Base-by-base conservation (phyloP, 2,329 filamentous ascomycete species). In the Apiospora malaysiana region DNA sequence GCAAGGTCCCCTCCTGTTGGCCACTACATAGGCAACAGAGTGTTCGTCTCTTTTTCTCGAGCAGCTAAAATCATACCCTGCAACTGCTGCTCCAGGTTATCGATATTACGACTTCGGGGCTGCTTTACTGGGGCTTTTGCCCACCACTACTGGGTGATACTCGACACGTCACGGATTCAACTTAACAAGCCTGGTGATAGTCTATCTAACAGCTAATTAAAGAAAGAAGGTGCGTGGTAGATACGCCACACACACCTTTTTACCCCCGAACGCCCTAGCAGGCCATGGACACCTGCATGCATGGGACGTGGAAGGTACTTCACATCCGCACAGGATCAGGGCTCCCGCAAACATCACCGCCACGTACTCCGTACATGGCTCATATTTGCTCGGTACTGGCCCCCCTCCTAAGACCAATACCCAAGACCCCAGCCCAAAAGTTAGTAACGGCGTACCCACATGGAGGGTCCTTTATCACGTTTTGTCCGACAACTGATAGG, bases 71-170 rank as follows among this genome's bases (percentile, higher is more conserved):
- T 40, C 56, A 40, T 63, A 63, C 56, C 56, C 56, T 63, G 56
- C 32, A 40, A 32, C 56, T 63, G 56, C 32, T 63, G 56, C 56
- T 63, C 56, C 56, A 40, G 56, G 56, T 63, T 23, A 63, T 63
- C 27, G 18, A 63, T 37, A 63, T 63, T 63, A 63, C 56, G 56
- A 63, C 32, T 63, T 63, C 27, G 56, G 56, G 21, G 56, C 18
- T 37, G 56, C 56, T 37, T 63, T 63, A 40, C 32, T 63, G 56
- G 32, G 56, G 8, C 21, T 40, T 40, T 63, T 63, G 56, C 32
- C 56, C 32, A 63, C 56, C 56, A 63, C 32, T 63, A 63, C 56
- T 63, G 56, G 56, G 56, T 63, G 56, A 63, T 40, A 63, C 56
- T 63, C 56, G 56, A 63, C 56, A 63, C 56, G 56, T 63, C 56